Percentiles rank a stretch among this genome's conserved stretches.
Evolutionary conservation across 345 rosid genomes (phyloP).

Genomic region (Viola odorata): DNA sequence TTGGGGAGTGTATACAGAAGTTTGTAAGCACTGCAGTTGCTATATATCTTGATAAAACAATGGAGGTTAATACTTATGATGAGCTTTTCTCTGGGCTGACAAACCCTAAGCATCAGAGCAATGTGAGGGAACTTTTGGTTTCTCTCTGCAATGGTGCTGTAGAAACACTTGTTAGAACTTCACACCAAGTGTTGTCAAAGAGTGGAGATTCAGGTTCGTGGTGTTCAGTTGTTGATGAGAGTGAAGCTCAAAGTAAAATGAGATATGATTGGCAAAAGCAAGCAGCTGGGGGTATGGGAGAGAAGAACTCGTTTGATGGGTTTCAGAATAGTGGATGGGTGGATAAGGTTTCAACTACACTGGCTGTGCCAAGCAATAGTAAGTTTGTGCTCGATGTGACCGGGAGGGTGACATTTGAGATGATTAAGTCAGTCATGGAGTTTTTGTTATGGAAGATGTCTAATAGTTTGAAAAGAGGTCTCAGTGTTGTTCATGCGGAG

Average conservation of each 20-base stretch:
- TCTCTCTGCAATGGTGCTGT: conserved; percentile 72
- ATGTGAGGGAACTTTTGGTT: conserved; percentile 61
- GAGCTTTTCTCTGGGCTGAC: conserved; percentile 79
- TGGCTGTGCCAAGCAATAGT: conserved; percentile 68
- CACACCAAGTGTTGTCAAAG: conserved; percentile 65
- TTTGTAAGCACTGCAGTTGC: conserved; percentile 75
- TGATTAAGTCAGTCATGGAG: conserved; percentile 54
- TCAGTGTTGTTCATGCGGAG: conserved; percentile 43
- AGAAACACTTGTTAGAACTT: conserved; percentile 71
- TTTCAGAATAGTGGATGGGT: conserved; percentile 45
- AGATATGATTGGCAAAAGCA: conserved; percentile 16
- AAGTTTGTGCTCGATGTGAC: conserved; percentile 84
- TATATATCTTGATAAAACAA: conserved; percentile 87
- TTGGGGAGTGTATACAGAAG: conserved; percentile 73
- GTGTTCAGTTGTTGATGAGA: conserved; percentile 26
- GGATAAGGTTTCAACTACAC: conserved; percentile 44
- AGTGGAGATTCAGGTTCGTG: conserved; percentile 12
- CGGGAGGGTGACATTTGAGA: conserved; percentile 80
- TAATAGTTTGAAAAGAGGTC: conserved; percentile 50
- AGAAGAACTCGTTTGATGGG: conserved; percentile 27
- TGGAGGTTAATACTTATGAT: conserved; percentile 71
- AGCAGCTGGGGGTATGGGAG: conserved; percentile 18
- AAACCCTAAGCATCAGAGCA: conserved; percentile 68
- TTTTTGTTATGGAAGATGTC: conserved; percentile 56
- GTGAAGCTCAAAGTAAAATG: conserved; percentile 13